Conservation (phyloP, 2,329 filamentous ascomycete species). For the Pestalotiopsis fici region DNA sequence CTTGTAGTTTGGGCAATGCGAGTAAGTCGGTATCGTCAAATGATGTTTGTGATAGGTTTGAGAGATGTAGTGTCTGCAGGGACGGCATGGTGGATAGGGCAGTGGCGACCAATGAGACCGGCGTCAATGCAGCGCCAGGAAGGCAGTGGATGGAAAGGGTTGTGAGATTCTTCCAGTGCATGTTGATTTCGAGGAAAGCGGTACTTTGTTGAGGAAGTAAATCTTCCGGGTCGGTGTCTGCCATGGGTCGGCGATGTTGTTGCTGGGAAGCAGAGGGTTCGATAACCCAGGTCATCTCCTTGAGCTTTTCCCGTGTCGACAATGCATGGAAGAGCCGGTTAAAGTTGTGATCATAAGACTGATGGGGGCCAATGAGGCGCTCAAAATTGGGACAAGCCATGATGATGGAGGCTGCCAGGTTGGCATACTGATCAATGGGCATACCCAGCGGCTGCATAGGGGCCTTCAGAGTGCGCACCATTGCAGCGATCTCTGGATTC, state of each 20-base stretch:
- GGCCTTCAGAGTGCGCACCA: constrained; percentile 60
- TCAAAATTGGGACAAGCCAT: constrained; percentile 69
- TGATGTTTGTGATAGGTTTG: constrained; percentile 53
- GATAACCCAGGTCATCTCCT: constrained; percentile 62
- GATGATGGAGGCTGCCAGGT: constrained; percentile 59
- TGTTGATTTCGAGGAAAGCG: constrained; percentile 52
- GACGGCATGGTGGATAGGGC: constrained; percentile 52
- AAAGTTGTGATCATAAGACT: constrained; percentile 56
- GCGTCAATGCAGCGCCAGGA: constrained; percentile 54
- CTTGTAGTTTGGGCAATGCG: constrained; percentile 54
- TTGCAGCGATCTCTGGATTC: constrained; percentile 51
- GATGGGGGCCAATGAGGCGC: constrained; percentile 54
- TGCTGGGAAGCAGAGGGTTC: constrained; percentile 39
- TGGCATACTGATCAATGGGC: constrained; percentile 52
- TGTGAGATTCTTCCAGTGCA: constrained; percentile 55
- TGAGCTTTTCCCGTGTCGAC: constrained; percentile 55
- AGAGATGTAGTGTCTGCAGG: constrained; percentile 61
- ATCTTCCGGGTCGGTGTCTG: constrained; percentile 32
- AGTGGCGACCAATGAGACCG: constrained; percentile 51
- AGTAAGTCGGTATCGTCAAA: constrained; percentile 60
- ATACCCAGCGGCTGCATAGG: constrained; percentile 44
- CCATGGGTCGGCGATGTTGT: constrained; percentile 30
- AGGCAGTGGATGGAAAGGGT: constrained; percentile 61
- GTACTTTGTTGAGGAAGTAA: constrained; percentile 42
- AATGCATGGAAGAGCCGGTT: constrained; percentile 60